Evolutionary conservation across 2,329 filamentous ascomycete genomes (phyloP).

Genomic region (Fusarium sp.): DNA sequence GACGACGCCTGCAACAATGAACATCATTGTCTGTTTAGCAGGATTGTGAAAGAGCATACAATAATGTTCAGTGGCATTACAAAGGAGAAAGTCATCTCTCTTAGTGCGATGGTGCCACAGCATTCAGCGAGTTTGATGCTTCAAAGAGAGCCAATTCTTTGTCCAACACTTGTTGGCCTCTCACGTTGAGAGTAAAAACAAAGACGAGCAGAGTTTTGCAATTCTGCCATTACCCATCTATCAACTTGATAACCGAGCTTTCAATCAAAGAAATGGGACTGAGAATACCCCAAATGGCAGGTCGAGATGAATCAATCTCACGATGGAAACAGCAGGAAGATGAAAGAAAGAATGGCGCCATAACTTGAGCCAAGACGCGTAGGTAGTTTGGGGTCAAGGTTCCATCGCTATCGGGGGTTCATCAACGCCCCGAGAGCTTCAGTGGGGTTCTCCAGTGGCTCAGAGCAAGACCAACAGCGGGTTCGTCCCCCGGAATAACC

Average conservation of each 20-base stretch:
- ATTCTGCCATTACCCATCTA: neutral
- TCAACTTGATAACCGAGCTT: neutral
- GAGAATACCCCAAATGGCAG: neutral
- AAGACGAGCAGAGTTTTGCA: neutral
- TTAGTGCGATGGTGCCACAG: neutral
- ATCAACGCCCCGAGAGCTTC: neutral
- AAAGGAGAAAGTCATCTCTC: neutral
- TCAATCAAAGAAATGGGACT: conserved; percentile 1
- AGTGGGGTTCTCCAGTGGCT: conserved; percentile 18
- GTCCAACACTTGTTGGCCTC: neutral
- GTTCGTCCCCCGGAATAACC: conserved; percentile 36
- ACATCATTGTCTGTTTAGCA: neutral
- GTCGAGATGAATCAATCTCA: conserved; percentile 7
- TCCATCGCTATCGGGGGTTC: neutral
- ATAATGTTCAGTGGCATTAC: neutral
- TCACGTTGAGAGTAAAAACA: neutral
- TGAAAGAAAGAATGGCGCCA: conserved; percentile 39
- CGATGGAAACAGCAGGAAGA: conserved; percentile 39
- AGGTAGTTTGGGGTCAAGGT: neutral
- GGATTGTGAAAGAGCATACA: neutral
- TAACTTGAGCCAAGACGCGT: conserved; percentile 1
- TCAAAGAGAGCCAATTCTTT: neutral
- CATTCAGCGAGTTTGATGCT: neutral
- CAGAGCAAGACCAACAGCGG: neutral
- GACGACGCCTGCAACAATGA: neutral